phyloP scores from a whole-genome alignment of 208 protist genomes.

The Zelonia costaricensis region DNA sequence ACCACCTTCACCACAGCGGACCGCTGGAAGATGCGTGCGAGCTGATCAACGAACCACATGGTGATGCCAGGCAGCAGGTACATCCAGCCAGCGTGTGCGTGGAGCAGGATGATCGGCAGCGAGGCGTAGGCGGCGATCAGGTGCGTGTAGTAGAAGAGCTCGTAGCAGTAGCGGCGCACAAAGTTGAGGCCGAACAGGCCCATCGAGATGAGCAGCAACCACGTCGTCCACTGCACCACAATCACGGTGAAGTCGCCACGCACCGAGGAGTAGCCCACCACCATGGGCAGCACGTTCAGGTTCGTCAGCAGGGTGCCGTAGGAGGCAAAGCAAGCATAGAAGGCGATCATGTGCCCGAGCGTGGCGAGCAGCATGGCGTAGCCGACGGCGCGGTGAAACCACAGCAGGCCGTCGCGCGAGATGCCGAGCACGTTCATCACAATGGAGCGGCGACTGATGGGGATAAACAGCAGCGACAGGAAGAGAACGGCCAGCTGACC shows the following conservation, averaged over 20 bases:
- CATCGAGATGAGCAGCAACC: constrained; percentile 48
- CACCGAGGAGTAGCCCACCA: constrained; percentile 16
- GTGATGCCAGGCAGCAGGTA: constrained; percentile 59
- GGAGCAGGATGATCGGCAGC: constrained; percentile 45
- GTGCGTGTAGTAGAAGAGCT: constrained; percentile 77
- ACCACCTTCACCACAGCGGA: constrained; percentile 26
- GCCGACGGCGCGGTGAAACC: constrained; percentile 52
- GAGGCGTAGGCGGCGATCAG: constrained; percentile 44
- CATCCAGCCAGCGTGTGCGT: constrained; percentile 59
- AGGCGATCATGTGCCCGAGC: constrained; percentile 31
- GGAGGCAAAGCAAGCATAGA: constrained; percentile 21
- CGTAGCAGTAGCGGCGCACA: constrained; percentile 52
- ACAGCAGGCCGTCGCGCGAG: constrained; percentile 56
- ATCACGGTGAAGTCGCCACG: constrained; percentile 46
- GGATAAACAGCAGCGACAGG: constrained; percentile 57
- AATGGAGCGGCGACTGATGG: constrained; percentile 50
- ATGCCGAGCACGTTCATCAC: constrained; percentile 46
- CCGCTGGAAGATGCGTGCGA: constrained; percentile 44
- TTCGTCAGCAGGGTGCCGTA: constrained; percentile 38
- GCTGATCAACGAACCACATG: constrained; percentile 50
- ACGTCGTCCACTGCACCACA: constrained; percentile 35
- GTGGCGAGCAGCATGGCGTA: constrained; percentile 33
- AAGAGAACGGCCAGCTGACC: constrained; percentile 64
- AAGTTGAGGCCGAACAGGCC: constrained; percentile 41
- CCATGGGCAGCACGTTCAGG: constrained; percentile 23